phyloP scores from a whole-genome alignment of 768 basidiomycete species.

The Kwoniella mangroviensis region DNA sequence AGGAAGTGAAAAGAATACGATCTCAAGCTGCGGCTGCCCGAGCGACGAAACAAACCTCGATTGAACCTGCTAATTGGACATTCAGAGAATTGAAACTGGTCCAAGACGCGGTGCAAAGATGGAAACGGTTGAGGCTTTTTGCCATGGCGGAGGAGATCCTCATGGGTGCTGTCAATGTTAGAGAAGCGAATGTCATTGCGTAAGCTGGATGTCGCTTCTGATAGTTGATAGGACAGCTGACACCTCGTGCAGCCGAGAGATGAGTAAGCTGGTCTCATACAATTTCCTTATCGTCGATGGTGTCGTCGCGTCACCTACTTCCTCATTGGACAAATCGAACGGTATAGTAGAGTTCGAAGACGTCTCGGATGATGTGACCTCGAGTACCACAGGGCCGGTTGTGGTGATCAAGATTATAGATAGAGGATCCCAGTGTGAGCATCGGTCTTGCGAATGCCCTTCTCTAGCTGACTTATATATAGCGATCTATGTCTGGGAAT shows the following conservation, averaged over 20 bases:
- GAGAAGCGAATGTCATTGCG: constrained; percentile 88
- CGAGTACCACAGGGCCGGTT: constrained; percentile 71
- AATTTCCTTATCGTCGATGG: constrained; percentile 92
- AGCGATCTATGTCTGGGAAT: constrained; percentile 88
- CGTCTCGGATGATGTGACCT: constrained; percentile 78
- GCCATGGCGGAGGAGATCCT: constrained; percentile 90
- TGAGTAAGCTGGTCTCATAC: constrained; percentile 83
- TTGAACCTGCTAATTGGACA: constrained; percentile 81
- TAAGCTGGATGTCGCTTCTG: constrained; percentile 18
- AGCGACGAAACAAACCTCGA: constrained; percentile 65
- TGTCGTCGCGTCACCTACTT: constrained; percentile 75
- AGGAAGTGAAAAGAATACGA: constrained; percentile 79
- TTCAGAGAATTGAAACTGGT: constrained; percentile 81
- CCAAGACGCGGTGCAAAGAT: constrained; percentile 78
- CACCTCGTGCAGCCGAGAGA: constrained; percentile 69
- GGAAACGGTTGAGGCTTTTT: constrained; percentile 82
- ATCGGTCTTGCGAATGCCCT: no score
- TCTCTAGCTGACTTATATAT: constrained; percentile 41
- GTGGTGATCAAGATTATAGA: constrained; percentile 91
- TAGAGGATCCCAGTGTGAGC: constrained; percentile 67
- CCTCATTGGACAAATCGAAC: constrained; percentile 81
- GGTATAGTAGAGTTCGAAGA: constrained; percentile 91
- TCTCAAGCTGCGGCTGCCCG: constrained; percentile 54
- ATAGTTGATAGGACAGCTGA: not conserved
- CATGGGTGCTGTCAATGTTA: constrained; percentile 79